Evolutionary conservation across 2,329 filamentous ascomycete genomes (phyloP), one percentile per base, ranked within the genome.

Genomic region (Beauveria varroae): DNA sequence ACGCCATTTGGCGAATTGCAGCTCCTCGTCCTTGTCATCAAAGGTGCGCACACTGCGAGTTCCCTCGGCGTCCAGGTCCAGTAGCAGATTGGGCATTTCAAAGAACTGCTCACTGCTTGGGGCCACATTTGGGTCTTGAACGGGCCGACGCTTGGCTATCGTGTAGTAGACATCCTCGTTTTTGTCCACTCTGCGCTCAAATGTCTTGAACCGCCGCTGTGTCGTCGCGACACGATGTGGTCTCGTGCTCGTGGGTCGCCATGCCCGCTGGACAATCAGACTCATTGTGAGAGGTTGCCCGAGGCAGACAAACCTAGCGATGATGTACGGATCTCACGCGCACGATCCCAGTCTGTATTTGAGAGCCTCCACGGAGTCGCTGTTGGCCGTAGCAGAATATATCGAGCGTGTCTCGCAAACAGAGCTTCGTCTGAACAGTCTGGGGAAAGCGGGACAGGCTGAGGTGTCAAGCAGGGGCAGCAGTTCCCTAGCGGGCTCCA

Each of bases 41-140:
- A 71, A 77, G 2, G 69, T 67, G 30, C 80, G 78, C 44, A 83
- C 79, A 52, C 73, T 68, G 1, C 67, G 70, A 64, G 68, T 77
- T 22, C 77, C 73, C 63, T 78, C 75, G 50, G 79, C 78, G 64
- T 84, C 82, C 44, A 85, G 78, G 62, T 85, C 80, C 44, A 85
- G 73, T 3, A 83, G 68, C 12, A 79, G 64, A 20, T 73, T 59
- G 14, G 78, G 74, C 46, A 80, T 70, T 26, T 78, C 68, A 63
- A 77, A 76, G 63, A 75, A 71, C n/a, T 72, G 66, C 52, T 66
- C 40, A 54, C 1, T 65, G 2, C 61, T 18, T 18, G 49, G 37
- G 10, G 55, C 49, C 1, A 43, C 30, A 4, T 61, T 50, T 10
- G 58, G 58, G 16, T 56, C 58, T 28, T 49, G 50, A 7, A 49